phyloP scores from a whole-genome alignment of 2,329 filamentous ascomycete genomes.

The Penicillium brasilianum region DNA sequence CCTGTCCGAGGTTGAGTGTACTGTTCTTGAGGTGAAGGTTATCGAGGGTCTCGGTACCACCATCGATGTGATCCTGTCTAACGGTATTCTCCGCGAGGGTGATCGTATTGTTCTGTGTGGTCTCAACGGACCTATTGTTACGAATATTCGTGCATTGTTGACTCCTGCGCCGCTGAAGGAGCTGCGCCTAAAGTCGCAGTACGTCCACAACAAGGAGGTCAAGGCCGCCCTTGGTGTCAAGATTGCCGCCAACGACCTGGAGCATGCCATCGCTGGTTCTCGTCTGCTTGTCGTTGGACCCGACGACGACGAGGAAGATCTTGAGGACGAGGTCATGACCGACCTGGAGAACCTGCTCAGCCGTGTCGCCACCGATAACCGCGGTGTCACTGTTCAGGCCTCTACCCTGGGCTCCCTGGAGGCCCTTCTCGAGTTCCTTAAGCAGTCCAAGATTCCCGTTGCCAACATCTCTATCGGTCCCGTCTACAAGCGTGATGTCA shows the following conservation, averaged over 20 bases:
- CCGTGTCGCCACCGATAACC: constrained; percentile 87
- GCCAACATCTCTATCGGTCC: constrained; percentile 97
- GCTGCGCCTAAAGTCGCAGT: constrained; percentile 90
- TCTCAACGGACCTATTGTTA: constrained; percentile 93
- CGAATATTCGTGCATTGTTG: constrained; percentile 90
- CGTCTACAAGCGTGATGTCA: constrained; percentile 96
- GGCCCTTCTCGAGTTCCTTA: constrained; percentile 93
- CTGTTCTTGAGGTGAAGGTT: constrained; percentile 97
- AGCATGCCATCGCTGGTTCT: constrained; percentile 95
- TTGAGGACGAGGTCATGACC: constrained; percentile 94
- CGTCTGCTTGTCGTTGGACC: constrained; percentile 91
- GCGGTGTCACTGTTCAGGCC: constrained; percentile 95
- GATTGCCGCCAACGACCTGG: constrained; percentile 94
- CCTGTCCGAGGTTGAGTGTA: constrained; percentile 94
- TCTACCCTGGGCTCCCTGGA: constrained; percentile 97
- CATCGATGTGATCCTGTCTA: constrained; percentile 94
- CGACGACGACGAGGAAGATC: constrained; percentile 94
- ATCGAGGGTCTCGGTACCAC: constrained; percentile 99
- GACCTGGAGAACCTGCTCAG: constrained; percentile 90
- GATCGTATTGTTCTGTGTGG: constrained; percentile 94
- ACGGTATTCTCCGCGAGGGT: constrained; percentile 91
- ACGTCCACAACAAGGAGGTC: constrained; percentile 99
- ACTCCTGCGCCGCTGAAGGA: constrained; percentile 94
- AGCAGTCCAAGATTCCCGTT: constrained; percentile 94
- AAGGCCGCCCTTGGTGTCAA: constrained; percentile 98